Evolutionary conservation across 2,329 filamentous ascomycete species (phyloP).

Genomic region (Fusarium falciforme): DNA sequence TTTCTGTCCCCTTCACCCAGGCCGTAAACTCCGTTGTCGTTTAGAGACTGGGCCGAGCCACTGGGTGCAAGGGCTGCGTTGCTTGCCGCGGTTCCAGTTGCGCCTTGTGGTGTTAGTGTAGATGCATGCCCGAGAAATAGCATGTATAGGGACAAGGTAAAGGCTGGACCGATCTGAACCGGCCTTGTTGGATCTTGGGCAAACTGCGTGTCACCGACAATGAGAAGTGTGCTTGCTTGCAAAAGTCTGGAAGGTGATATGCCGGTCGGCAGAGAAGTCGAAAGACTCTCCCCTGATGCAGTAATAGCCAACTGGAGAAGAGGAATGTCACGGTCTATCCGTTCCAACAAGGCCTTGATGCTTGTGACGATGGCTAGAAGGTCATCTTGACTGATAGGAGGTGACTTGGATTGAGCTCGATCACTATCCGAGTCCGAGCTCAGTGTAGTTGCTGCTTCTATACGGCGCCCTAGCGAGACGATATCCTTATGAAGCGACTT

Average conservation of each 20-base stretch:
- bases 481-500: conserved; percentile 88
- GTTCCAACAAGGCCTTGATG: conserved; percentile 78
- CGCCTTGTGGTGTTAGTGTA: conserved; percentile 14
- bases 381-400: conserved; percentile 65
- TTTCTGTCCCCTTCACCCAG: conserved; percentile 61
- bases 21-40: conserved; percentile 37
- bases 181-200: conserved; percentile 69
- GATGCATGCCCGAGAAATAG: conserved; percentile 84
- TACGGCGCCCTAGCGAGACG: conserved; percentile 78
- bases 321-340: conserved; percentile 92
- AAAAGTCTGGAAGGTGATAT: conserved; percentile 91
- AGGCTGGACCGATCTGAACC: conserved; percentile 88
- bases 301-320: conserved; percentile 94
- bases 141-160: conserved; percentile 93
- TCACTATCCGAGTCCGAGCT: conserved; percentile 62
- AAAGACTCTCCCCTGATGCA: conserved; percentile 89
- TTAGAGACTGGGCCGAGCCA: neutral
- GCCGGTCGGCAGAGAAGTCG: conserved; percentile 80
- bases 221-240: conserved; percentile 92
- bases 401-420: conserved; percentile 53
- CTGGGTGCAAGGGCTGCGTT: neutral
- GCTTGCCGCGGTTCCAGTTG: neutral
- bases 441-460: conserved; percentile 75
- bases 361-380: conserved; percentile 77
- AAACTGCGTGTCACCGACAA: conserved; percentile 87